Evolutionary conservation across 2,329 filamentous ascomycete species (phyloP), one percentile per base, ranked within the genome.

Genomic region (Dryadomyces quercivorus): DNA sequence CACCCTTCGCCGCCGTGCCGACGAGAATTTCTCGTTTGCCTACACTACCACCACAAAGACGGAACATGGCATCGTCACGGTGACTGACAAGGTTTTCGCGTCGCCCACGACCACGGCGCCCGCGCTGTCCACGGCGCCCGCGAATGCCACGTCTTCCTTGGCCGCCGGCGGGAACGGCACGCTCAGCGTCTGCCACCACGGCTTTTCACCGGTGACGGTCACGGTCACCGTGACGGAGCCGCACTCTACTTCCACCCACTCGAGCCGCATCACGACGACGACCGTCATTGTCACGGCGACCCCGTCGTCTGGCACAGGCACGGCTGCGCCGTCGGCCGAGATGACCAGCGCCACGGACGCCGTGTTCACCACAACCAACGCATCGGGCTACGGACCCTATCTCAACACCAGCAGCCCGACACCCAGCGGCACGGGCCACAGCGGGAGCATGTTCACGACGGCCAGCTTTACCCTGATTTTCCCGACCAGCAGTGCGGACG

Each of bases 11-110:
- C 36, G 10, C 4, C 36, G 36, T 40, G 13, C 46, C 3, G 51
- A 51, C 10, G 31, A 20, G n/a, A 44, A 45, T 12, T 59, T 59
- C 16, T 70, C 66, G 15, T 61, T 69, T 56, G 63, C 62, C 55
- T 60, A 67, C 43, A 59, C 55, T 52, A 62, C 61, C 2, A 58
- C 55, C 47, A 59, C 57, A 9, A 42, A 59, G 26, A 58, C 59
- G 9, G 40, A 57, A 46, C 55, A 49, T 22, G 55, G 53, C 10
- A 58, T 57, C 10, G 54, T 58, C 31, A 60, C 52, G 38, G 36
- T 58, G 48, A 53, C 51, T 49, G 50, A 49, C 31, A 58, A 59
- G 12, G 43, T 34, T 6, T 16, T 20, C 8, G 6, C 59, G 12
- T 46, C 43, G 10, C 22, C 50, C 8, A 5, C 13, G 16, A 9